Evolutionary conservation across 306 rosid species (phyloP).

Genomic region (Adenanthera pavonina): DNA sequence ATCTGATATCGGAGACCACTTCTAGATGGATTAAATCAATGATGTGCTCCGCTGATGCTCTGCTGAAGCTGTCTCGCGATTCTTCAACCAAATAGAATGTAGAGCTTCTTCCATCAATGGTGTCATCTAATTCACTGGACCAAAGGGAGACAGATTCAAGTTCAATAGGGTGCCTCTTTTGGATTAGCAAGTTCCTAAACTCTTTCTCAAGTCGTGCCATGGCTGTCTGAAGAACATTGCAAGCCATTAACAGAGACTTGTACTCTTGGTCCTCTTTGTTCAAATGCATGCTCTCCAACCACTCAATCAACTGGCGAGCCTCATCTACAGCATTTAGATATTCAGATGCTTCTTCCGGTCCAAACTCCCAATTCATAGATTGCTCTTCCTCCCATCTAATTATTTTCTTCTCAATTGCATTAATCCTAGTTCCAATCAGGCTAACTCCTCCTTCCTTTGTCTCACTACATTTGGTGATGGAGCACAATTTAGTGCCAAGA

Average conservation of each 20-base stretch:
- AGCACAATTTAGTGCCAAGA: conserved; percentile 71
- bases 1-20: conserved; percentile 66
- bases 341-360: conserved; percentile 64
- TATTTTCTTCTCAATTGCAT: conserved; percentile 62
- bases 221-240: conserved; percentile 83
- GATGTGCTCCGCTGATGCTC: conserved; percentile 65
- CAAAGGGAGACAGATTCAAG: conserved; percentile 77
- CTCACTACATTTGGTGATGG: conserved; percentile 48
- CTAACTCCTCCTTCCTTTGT: conserved; percentile 34
- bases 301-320: conserved; percentile 57
- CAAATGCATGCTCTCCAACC: conserved; percentile 61
- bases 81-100: conserved; percentile 76
- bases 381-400: conserved; percentile 82
- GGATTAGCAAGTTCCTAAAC: conserved; percentile 70
- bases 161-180: conserved; percentile 76
- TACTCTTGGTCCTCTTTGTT: conserved; percentile 45
- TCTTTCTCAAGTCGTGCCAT: conserved; percentile 90
- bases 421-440: conserved; percentile 52
- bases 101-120: conserved; percentile 60
- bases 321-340: conserved; percentile 71
- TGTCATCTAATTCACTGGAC: conserved; percentile 65
- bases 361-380: conserved; percentile 78
- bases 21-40: conserved; percentile 72
- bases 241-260: conserved; percentile 56
- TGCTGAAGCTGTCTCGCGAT: conserved; percentile 67